Conservation (phyloP, 768 basidiomycete genomes). For the Boletus bicolor region DNA sequence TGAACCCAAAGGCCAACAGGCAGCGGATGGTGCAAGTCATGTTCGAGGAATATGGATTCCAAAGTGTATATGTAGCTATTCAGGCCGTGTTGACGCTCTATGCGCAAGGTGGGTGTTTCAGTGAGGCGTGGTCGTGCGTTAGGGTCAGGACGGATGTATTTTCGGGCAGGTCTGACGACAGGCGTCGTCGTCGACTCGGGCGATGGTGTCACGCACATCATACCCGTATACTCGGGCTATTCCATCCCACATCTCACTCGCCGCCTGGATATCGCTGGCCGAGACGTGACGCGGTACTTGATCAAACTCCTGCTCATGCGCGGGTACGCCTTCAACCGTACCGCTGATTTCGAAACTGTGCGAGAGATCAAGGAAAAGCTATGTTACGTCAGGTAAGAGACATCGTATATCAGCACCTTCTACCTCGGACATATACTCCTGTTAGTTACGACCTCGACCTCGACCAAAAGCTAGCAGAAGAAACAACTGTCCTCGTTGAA, state of each 20-base stretch:
- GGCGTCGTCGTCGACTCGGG: slow-evolving; percentile 99
- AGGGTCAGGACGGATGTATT: background rate
- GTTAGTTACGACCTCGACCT: slow-evolving; percentile 92
- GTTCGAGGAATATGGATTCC: slow-evolving; percentile 98
- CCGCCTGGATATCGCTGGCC: slow-evolving; percentile 94
- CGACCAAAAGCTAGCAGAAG: slow-evolving; percentile 89
- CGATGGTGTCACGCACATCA: slow-evolving; percentile 98
- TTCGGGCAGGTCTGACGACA: slow-evolving; percentile 81
- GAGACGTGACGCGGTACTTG: slow-evolving; percentile 97
- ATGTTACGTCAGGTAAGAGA: slow-evolving; percentile 87
- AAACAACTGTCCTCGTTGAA: slow-evolving; percentile 95
- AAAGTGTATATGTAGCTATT: slow-evolving; percentile 94
- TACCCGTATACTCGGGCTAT: slow-evolving; percentile 97
- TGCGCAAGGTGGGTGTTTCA: slow-evolving; percentile 77
- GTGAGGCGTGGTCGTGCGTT: background rate
- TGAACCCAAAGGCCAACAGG: slow-evolving; percentile 95
- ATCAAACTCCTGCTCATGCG: slow-evolving; percentile 99
- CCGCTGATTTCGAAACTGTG: slow-evolving; percentile 99
- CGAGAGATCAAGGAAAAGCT: slow-evolving; percentile 98
- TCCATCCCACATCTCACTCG: slow-evolving; percentile 93
- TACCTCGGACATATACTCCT: background rate
- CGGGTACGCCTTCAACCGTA: slow-evolving; percentile 99
- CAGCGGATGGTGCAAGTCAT: slow-evolving; percentile 96
- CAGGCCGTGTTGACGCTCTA: slow-evolving; percentile 98
- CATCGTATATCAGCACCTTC: background rate